Evolutionary conservation across 2,329 filamentous ascomycete genomes (phyloP).

Genomic region (Corniculantispora saksenae): DNA sequence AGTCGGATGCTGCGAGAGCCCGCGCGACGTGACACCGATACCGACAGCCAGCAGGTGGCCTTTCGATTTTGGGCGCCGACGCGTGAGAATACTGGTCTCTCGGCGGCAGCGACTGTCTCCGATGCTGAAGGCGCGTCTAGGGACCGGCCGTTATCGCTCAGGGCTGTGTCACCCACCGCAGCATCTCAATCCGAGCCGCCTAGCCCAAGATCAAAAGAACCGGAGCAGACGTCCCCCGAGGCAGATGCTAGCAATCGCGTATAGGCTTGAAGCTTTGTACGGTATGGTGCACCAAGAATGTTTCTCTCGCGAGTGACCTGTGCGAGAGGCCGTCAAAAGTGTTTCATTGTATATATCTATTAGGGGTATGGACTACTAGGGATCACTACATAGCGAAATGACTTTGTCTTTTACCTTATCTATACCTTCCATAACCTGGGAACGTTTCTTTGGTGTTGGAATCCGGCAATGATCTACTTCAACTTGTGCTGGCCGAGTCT

Average conservation of each 20-base stretch:
- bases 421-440: not conserved
- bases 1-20: too few relatives aligned
- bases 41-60: not conserved
- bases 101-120: not conserved
- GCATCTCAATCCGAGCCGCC: not conserved
- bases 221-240: not conserved
- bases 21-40: not conserved
- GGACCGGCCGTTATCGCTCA: not conserved
- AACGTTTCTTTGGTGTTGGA: not conserved
- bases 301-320: not conserved
- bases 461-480: not conserved
- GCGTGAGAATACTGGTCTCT: not conserved
- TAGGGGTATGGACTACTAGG: constrained; percentile 10
- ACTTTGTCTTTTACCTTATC: not conserved
- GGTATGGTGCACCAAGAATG: not conserved
- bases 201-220: not conserved
- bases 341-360: not conserved
- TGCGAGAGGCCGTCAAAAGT: not conserved
- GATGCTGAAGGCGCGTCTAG: too few relatives aligned
- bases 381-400: not conserved
- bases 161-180: not conserved
- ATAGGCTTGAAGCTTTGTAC: not conserved
- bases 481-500: constrained; percentile 1
- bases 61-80: not conserved
- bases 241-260: not conserved